A percentile compares a stretch with the other conserved stretches of the same genome.
phyloP scores from a whole-genome alignment of 139 green algal genomes.

The Micractinium conductrix region DNA sequence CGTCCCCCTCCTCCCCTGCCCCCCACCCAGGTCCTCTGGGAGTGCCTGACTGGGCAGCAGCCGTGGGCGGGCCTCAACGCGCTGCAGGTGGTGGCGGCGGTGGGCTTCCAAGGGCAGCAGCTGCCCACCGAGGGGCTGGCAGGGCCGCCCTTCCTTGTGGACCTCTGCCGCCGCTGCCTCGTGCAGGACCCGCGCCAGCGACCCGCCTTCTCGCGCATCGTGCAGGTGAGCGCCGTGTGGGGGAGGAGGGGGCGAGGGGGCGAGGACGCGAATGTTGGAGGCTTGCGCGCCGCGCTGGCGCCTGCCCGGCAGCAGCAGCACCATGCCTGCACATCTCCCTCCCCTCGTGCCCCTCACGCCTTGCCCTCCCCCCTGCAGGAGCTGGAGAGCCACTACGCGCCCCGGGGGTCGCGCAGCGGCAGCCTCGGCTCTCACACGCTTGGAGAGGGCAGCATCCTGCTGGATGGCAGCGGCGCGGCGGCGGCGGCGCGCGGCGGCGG shows the following conservation, averaged over 20 bases:
- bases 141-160: constrained; percentile 10
- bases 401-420: background rate
- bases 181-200: background rate
- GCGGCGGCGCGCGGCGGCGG: background rate
- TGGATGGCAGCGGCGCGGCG: background rate
- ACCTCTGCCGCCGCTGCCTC: constrained; percentile 29
- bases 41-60: constrained; percentile 73
- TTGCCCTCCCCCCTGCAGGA: background rate
- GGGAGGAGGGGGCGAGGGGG: no score
- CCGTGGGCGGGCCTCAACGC: constrained; percentile 77
- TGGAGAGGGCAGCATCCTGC: background rate
- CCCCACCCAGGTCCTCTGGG: constrained; percentile 77
- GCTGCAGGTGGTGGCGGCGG: constrained; percentile 89
- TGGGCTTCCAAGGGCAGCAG: constrained; percentile 75
- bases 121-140: background rate
- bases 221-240: background rate
- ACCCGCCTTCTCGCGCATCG: constrained; percentile 7
- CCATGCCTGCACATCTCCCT: no score
- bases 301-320: background rate
- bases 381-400: background rate
- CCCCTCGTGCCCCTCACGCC: no score
- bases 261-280: no score
- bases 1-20: no score
- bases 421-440: background rate
- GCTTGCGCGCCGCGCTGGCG: background rate